Evolutionary conservation across 2,329 filamentous ascomycete species (phyloP).

Genomic region (Colletotrichum endophyticum): DNA sequence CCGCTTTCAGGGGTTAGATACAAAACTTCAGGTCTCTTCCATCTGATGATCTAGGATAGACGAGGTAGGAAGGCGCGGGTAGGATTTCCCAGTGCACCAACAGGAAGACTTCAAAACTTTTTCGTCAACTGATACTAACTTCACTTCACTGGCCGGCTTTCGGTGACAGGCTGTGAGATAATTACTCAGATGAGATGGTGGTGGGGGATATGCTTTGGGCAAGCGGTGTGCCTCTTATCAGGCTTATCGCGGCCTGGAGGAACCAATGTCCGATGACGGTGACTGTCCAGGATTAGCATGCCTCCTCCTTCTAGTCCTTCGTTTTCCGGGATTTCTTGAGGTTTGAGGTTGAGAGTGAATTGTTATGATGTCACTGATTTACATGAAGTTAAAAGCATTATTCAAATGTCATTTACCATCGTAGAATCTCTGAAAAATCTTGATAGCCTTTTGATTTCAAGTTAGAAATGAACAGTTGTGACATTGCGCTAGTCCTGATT

Average conservation of each 20-base stretch:
- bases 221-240: slow-evolving; percentile 11
- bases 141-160: neutral
- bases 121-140: neutral
- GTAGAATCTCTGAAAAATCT: neutral
- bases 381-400: neutral
- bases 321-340: neutral
- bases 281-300: neutral
- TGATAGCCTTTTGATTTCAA: neutral
- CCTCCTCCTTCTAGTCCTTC: neutral
- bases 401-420: neutral
- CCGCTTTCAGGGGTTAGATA: neutral
- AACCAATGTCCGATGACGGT: slow-evolving; percentile 1
- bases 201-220: slow-evolving; percentile 1
- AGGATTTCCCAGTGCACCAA: neutral
- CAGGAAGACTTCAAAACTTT: neutral
- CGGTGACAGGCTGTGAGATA: slow-evolving; percentile 5
- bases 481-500: neutral
- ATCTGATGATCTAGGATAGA: neutral
- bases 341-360: neutral
- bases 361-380: neutral
- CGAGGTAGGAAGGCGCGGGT: neutral
- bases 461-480: neutral
- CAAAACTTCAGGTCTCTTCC: neutral
- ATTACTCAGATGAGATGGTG: slow-evolving; percentile 14
- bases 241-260: slow-evolving; percentile 12